phyloP scores from a whole-genome alignment of 495 filamentous ascomycete species.

The Tuber magnatum region DNA sequence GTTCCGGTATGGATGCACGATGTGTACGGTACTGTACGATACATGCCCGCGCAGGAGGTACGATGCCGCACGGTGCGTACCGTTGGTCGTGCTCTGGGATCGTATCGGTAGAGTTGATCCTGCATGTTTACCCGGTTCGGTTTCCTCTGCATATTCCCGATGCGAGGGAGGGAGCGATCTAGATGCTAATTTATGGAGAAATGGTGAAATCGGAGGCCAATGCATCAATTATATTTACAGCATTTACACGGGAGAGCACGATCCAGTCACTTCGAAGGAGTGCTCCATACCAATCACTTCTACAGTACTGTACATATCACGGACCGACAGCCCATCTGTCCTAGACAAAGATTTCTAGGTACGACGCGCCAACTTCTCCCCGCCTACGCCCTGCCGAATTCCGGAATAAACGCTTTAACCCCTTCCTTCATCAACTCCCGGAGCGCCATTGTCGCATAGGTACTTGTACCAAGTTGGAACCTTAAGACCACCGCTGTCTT shows the following conservation, averaged over 20 bases:
- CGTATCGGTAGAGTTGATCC: neutral
- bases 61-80: too few species aligned
- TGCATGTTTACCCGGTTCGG: neutral
- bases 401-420: slow-evolving; percentile 57
- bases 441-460: slow-evolving; percentile 91
- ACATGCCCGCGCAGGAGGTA: neutral
- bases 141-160: neutral
- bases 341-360: neutral
- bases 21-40: neutral
- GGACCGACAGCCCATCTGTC: neutral
- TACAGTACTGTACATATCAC: neutral
- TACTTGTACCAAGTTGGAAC: slow-evolving; percentile 74
- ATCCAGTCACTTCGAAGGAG: neutral
- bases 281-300: neutral
- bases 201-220: neutral
- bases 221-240: neutral
- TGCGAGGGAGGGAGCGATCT: neutral
- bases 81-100: neutral
- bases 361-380: neutral
- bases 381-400: slow-evolving; percentile 45
- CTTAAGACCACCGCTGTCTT: slow-evolving; percentile 60
- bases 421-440: slow-evolving; percentile 71
- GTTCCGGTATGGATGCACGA: neutral
- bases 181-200: neutral
- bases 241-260: neutral